Evolutionary conservation across 345 rosid species (phyloP), one percentile per base, ranked within the genome.

Genomic region (Citrus australasica): DNA sequence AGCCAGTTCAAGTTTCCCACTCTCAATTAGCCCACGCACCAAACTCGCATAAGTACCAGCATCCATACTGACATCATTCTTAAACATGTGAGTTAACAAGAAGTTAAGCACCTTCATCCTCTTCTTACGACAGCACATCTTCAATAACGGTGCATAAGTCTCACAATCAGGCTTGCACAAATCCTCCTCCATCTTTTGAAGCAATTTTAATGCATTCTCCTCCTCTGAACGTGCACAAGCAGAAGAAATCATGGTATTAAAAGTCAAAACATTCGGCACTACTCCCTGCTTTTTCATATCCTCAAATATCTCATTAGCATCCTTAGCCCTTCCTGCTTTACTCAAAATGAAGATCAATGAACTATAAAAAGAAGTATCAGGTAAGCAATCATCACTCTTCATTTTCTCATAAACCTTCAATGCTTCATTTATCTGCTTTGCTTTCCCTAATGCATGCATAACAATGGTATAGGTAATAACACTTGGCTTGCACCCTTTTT

Each of bases 401-500:
- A 93, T 93, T 81, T 65, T 87, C 86, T 90, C 90, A 72, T 91
- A 93, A 4, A 95, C 83, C 71, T 85, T 90, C 84, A 92, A 78
- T 28, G 93, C 96, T 81, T 87, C 91, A 48, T 80, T 82, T 78
- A 90, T 80, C 78, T 88, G 92, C 82, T 83, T 90, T 40, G 92
- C 87, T 80, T 91, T 93, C 9, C 97, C 98, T 71, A 89, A 80
- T 80, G 89, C 91, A 81, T 90, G 98, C 92, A 93, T 90, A 74
- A 88, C 58, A 46, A 91, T 90, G 5, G 97, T 95, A 55, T 88
- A 92, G 38, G 95, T 90, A 51, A 93, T 85, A 0, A 75, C 83
- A 81, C 80, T 93, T 24, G 99, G 94, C 7, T 60, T 84, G 85
- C 89, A 87, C 73, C 92, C 89, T 14, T 79, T 86, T 78, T 83